These are phyloP conservation scores for Dimargaris xerosporica DNA, from an alignment of 192 early-diverging fungal genomes.

Conservation along the genomic window DNA sequence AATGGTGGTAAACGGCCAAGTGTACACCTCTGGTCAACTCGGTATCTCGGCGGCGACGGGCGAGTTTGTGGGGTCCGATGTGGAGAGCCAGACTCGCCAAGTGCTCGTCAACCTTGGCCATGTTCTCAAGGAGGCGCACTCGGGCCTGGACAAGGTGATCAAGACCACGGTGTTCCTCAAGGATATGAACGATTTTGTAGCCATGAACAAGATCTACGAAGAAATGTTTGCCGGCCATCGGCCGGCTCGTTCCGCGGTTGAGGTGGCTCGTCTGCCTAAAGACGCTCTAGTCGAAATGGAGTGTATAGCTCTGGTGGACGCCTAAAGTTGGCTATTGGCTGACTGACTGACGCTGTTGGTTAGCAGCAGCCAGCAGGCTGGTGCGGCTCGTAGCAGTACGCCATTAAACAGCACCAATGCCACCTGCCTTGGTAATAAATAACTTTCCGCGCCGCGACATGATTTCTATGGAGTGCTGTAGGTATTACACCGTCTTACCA, in stretches of 20 bases:
- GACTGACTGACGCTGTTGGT: neutral
- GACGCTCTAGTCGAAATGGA: conserved; percentile 90
- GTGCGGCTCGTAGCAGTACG: no score
- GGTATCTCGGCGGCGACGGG: conserved; percentile 57
- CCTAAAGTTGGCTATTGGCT: neutral
- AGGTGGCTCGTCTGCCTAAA: conserved; percentile 84
- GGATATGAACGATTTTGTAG: conserved; percentile 77
- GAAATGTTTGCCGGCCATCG: conserved; percentile 47
- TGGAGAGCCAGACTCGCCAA: conserved; percentile 59
- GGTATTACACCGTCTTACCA: no score
- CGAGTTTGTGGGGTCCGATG: conserved; percentile 51
- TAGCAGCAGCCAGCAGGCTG: no score
- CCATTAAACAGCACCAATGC: neutral
- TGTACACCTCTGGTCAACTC: conserved; percentile 69
- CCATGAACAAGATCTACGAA: conserved; percentile 82
- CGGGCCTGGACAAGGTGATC: conserved; percentile 67
- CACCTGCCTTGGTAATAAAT: no score
- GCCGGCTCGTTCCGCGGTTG: conserved; percentile 64
- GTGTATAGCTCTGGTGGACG: conserved; percentile 58
- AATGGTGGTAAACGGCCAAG: conserved; percentile 65
- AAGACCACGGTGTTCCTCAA: conserved; percentile 96
- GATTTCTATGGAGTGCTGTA: no score
- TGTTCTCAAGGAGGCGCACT: conserved; percentile 67
- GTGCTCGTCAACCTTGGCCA: conserved; percentile 68
- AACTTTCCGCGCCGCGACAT: no score